phyloP scores from a whole-genome alignment of 768 basidiomycete genomes.

The Naganishia vishniacii region DNA sequence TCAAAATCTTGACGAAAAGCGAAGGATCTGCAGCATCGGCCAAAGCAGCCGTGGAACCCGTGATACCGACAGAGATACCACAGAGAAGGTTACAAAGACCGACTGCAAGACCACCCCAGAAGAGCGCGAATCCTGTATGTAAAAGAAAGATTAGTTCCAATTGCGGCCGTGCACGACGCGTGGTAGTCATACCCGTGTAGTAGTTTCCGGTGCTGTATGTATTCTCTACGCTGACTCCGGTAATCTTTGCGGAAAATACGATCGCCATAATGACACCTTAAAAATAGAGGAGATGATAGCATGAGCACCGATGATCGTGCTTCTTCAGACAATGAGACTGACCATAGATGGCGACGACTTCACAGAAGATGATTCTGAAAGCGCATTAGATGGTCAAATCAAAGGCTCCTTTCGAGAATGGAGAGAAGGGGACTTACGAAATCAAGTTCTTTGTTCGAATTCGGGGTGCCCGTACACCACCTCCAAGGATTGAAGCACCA shows the following conservation, averaged over 20 bases:
- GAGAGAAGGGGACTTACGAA: slow-evolving; percentile 58
- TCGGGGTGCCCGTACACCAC: slow-evolving; percentile 85
- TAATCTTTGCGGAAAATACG: slow-evolving; percentile 81
- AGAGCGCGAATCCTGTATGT: slow-evolving; percentile 72
- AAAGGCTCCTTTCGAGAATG: neutral
- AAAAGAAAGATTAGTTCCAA: neutral
- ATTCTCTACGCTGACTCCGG: slow-evolving; percentile 55
- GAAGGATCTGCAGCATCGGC: slow-evolving; percentile 92
- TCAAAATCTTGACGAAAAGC: slow-evolving; percentile 91
- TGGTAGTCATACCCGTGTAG: slow-evolving; percentile 64
- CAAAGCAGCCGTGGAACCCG: slow-evolving; percentile 89
- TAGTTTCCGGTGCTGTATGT: slow-evolving; percentile 84
- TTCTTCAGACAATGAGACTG: slow-evolving; percentile 13
- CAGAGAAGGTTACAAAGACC: slow-evolving; percentile 92
- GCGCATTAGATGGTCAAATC: neutral
- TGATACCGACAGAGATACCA: slow-evolving; percentile 87
- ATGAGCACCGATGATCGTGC: slow-evolving; percentile 6
- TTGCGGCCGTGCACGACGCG: too few relatives aligned
- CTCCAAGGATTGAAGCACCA: slow-evolving; percentile 91
- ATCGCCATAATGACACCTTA: slow-evolving; percentile 76
- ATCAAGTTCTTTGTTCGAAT: slow-evolving; percentile 97
- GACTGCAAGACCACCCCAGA: slow-evolving; percentile 95
- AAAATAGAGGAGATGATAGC: neutral
- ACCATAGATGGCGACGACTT: slow-evolving; percentile 97
- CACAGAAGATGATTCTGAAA: slow-evolving; percentile 92